Percentiles rank a stretch among this genome's conserved stretches.
These are phyloP conservation scores for Boletus tomentosulus DNA, from an alignment of 768 basidiomycete genomes.

Conservation along the genomic window DNA sequence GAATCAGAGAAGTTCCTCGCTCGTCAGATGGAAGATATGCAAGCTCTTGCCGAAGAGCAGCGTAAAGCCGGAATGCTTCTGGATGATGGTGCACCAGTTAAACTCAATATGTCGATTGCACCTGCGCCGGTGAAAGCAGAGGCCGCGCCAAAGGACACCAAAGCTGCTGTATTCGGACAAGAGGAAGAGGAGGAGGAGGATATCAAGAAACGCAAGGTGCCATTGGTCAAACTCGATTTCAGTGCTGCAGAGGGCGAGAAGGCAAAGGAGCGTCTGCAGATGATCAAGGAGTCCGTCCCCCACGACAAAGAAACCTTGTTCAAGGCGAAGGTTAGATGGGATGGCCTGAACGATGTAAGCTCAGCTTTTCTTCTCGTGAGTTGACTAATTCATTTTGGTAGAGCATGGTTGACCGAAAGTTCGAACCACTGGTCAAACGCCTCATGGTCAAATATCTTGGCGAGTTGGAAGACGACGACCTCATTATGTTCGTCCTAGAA, in stretches of 20 bases:
- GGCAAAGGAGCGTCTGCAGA: conserved; percentile 74
- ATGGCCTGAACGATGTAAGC: conserved; percentile 81
- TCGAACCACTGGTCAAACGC: conserved; percentile 78
- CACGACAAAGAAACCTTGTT: conserved; percentile 74
- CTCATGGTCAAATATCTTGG: conserved; percentile 86
- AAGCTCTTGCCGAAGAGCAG: conserved; percentile 85
- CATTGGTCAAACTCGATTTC: conserved; percentile 88
- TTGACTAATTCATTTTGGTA: conserved; percentile 32
- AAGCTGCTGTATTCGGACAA: conserved; percentile 65
- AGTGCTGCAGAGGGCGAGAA: conserved; percentile 80
- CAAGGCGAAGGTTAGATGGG: conserved; percentile 88
- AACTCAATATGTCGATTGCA: conserved; percentile 73
- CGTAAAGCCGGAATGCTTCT: conserved; percentile 85
- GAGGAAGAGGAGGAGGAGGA: conserved; percentile 87
- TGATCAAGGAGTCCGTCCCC: conserved; percentile 71
- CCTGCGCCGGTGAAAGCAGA: conserved; percentile 45
- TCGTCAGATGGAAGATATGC: conserved; percentile 94
- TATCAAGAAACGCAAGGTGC: conserved; percentile 74
- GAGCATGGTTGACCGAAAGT: conserved; percentile 79
- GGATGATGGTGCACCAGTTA: conserved; percentile 89
- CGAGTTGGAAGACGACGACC: conserved; percentile 89
- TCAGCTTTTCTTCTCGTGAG: conserved; percentile 1
- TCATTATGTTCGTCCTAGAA: conserved; percentile 91
- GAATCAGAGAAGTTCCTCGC: conserved; percentile 95
- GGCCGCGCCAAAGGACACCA: conserved; percentile 41